Evolutionary conservation across 176 grass and related monocot species (phyloP).

Genomic region (Carex parvula): DNA sequence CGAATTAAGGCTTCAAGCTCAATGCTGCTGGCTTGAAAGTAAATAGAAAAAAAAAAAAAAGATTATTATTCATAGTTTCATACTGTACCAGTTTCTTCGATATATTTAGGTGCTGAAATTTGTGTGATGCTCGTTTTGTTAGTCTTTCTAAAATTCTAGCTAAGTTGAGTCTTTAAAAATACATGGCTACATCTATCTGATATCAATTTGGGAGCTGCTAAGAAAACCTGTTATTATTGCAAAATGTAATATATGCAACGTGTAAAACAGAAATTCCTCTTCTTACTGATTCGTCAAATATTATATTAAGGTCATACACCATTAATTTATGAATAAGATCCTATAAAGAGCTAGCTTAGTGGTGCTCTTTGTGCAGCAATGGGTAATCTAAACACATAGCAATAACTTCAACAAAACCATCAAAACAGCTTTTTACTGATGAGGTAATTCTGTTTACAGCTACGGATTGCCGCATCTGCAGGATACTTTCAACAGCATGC

Average conservation of each 20-base stretch:
- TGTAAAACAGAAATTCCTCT: too few species aligned
- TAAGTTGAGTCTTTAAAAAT: neutral
- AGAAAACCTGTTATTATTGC: too few species aligned
- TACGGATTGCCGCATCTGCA: neutral
- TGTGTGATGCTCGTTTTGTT: neutral
- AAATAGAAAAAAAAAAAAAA: too few species aligned
- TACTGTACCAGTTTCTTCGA: too few species aligned
- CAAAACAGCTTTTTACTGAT: neutral
- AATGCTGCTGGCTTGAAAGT: too few species aligned
- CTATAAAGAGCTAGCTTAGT: neutral
- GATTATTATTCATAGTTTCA: too few species aligned
- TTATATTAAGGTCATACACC: neutral
- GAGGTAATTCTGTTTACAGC: neutral
- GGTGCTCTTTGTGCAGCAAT: neutral
- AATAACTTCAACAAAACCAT: neutral
- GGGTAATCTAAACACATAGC: neutral
- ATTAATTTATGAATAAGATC: neutral
- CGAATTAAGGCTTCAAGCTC: too few species aligned
- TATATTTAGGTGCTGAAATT: neutral
- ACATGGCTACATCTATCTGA: too few species aligned
- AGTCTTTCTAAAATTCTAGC: neutral
- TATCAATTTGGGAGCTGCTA: too few species aligned
- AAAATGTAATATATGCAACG: too few species aligned
- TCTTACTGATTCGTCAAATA: too few species aligned
- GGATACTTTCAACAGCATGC: neutral